Base-by-base conservation (phyloP, 2,329 filamentous ascomycete genomes). In the Epichloe glyceriae region DNA sequence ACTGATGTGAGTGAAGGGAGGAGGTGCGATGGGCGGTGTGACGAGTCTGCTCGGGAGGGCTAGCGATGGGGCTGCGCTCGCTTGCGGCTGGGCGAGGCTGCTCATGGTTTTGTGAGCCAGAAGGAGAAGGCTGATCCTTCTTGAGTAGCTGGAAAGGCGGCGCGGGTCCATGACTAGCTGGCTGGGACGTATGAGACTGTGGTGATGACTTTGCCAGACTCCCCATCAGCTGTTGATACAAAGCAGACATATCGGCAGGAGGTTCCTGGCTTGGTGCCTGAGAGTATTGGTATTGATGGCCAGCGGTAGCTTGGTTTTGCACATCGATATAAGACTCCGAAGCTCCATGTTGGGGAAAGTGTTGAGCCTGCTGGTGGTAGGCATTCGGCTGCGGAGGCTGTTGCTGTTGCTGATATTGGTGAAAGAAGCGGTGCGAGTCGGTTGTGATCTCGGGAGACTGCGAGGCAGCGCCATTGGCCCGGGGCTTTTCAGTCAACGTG, bases 101-200 rank as follows among this genome's bases (percentile, higher is more conserved):
- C 8, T 74, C 73, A 39, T 58, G 62, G 19, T 62, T 61, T 50
- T 65, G 62, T 3, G 68, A 67, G 43, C 61, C 62, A 48, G 66
- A 61, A 35, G 71, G 68, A 52, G 70, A 67, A 54, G 61, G 51
- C 49, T 64, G 63, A 17, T 69, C 68, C 64, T 78, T 79, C 63
- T 77, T 76, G 26, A 77, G 62, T 51, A 76, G 71, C 57, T 77
- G 73, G 52, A 74, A 68, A 42, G 67, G 49, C n/a, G 65, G 61
- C 20, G 68, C 62, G 48, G 63, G 61, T 26, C 65, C 61, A 59
- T 57, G 33, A 46, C 52, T 7, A 38, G 37, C 51, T 52, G 20
- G 58, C 65, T 68, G 67, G 35, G 68, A n/a, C 66, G 52, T 67
- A 47, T 64, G 64, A 50, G 66, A 67, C 45, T 70, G 64, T 7